phyloP scores from a whole-genome alignment of 768 basidiomycete species.

The Phlegmacium glaucopus region DNA sequence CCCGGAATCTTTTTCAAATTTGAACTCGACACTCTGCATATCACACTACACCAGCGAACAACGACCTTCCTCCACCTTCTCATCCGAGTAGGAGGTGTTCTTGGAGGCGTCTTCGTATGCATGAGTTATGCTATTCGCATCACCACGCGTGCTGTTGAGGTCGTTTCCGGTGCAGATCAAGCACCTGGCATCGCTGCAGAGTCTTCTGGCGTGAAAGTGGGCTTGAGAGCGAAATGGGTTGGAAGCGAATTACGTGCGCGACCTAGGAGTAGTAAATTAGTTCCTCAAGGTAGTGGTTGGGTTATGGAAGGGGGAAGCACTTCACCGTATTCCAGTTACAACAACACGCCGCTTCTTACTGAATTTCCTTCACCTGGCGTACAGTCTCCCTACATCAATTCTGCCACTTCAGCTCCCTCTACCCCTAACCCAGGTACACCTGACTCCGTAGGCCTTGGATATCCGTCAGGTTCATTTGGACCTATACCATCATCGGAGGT shows the following conservation, averaged over 20 bases:
- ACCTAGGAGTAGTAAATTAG: constrained; percentile 37
- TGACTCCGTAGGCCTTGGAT: constrained; percentile 2
- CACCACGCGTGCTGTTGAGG: constrained; percentile 61
- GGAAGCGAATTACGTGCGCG: constrained; percentile 64
- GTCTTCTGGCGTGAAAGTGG: constrained; percentile 49
- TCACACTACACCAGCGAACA: constrained; percentile 87
- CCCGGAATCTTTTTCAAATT: constrained; percentile 99
- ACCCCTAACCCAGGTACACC: constrained; percentile 2
- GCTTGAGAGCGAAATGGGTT: constrained; percentile 63
- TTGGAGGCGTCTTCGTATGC: constrained; percentile 90
- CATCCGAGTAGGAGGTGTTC: constrained; percentile 83
- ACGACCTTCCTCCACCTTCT: constrained; percentile 77
- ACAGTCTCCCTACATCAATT: constrained; percentile 28
- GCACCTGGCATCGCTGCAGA: constrained; percentile 57
- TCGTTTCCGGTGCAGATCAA: constrained; percentile 53
- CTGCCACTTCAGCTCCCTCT: constrained; percentile 13
- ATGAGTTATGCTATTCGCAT: constrained; percentile 72
- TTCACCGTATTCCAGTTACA: constrained; percentile 34
- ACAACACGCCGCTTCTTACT: constrained; percentile 29
- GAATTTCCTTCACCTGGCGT: constrained; percentile 21
- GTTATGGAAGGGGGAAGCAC: constrained; percentile 43
- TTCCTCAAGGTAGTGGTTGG: constrained; percentile 60
- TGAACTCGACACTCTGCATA: constrained; percentile 85
- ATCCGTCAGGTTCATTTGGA: constrained; percentile 6
- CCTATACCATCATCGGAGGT: constrained; percentile 7